Conservation (phyloP, 768 basidiomycete genomes). For the Termitomyces sp. region DNA sequence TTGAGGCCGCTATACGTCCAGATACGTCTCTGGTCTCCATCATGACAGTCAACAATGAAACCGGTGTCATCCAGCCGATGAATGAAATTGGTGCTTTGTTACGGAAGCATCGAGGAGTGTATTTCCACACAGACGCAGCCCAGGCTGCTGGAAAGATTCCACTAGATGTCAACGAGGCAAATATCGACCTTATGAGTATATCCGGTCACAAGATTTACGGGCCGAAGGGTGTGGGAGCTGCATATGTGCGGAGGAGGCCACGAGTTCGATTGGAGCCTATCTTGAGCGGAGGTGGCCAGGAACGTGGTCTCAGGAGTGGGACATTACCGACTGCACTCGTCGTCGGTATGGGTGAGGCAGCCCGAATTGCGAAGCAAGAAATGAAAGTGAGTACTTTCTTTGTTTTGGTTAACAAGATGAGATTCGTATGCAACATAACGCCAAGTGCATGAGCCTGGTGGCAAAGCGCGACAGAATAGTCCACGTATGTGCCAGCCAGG, state of each 20-base stretch:
- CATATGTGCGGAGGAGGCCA: constrained; percentile 90
- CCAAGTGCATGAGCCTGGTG: constrained; percentile 41
- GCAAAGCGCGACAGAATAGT: constrained; percentile 19
- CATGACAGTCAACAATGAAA: constrained; percentile 99
- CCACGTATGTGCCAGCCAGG: constrained; percentile 40
- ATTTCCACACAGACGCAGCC: constrained; percentile 97
- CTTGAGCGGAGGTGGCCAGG: constrained; percentile 94
- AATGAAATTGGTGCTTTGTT: constrained; percentile 89
- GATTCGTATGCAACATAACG: constrained; percentile 32
- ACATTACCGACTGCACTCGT: constrained; percentile 85
- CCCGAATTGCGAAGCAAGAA: constrained; percentile 85
- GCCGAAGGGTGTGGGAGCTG: constrained; percentile 93
- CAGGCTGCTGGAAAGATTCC: constrained; percentile 93
- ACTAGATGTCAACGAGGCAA: constrained; percentile 91
- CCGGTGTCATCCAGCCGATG: constrained; percentile 96
- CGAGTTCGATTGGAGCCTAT: constrained; percentile 94
- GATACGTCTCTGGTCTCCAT: constrained; percentile 94
- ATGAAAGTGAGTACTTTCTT: constrained; percentile 75
- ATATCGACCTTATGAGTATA: constrained; percentile 93
- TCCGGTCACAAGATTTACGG: constrained; percentile 98
- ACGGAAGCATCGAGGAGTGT: constrained; percentile 84
- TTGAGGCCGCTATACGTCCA: constrained; percentile 87
- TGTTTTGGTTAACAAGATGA: constrained; percentile 35
- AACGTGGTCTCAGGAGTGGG: constrained; percentile 92
- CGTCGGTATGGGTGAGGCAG: constrained; percentile 94